Evolutionary conservation across 768 basidiomycete species (phyloP).

Genomic region (Tylopilus sp.): DNA sequence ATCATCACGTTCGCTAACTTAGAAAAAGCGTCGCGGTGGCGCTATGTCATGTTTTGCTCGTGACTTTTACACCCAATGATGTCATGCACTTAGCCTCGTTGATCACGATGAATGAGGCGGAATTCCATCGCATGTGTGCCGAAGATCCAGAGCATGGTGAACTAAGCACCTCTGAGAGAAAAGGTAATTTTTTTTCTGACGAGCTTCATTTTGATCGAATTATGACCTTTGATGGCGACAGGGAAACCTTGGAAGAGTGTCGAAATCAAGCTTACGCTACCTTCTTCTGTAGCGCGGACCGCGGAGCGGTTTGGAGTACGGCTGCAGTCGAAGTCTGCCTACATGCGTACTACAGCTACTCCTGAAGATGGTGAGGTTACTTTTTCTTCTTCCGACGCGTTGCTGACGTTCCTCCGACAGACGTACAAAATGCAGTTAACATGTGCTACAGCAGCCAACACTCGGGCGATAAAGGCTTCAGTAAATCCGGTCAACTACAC

Average conservation of each 20-base stretch:
- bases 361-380: not conserved
- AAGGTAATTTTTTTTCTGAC: too few relatives aligned
- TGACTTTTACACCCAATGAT: slow-evolving; percentile 9
- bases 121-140: too few relatives aligned
- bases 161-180: too few relatives aligned
- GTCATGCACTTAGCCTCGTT: slow-evolving; percentile 13
- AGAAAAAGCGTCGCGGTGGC: slow-evolving; percentile 7
- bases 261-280: not conserved
- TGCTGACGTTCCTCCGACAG: not conserved
- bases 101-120: not conserved
- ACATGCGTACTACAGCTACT: too few relatives aligned
- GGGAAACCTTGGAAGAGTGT: not conserved
- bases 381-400: not conserved
- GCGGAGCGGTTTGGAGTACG: not conserved
- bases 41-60: slow-evolving; percentile 11
- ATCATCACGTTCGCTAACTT: not conserved
- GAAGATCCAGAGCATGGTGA: too few relatives aligned
- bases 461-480: not conserved
- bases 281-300: not conserved
- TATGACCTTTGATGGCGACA: not conserved
- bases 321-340: not conserved
- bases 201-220: too few relatives aligned
- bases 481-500: not conserved
- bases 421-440: not conserved
- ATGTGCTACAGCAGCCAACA: not conserved